Conservation (phyloP, 2,329 filamentous ascomycete species). For the Trichoderma atrobrunneum region DNA sequence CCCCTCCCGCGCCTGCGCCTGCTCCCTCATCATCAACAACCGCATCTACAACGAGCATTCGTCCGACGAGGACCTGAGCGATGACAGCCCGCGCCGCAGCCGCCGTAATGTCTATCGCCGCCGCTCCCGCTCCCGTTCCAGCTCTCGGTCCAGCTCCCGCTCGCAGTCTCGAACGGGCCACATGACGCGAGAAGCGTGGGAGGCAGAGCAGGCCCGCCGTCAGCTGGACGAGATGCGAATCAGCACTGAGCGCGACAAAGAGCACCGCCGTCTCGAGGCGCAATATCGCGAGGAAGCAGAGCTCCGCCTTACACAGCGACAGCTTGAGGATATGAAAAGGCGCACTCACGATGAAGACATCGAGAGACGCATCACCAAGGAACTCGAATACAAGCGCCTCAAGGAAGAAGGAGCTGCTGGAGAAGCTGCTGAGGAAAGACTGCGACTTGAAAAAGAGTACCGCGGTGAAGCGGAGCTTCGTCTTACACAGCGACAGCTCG, state of each 20-base stretch:
- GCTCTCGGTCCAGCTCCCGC: conserved; percentile 31
- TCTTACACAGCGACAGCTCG: background rate
- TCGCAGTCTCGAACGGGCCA: conserved; percentile 36
- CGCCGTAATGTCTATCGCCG: conserved; percentile 28
- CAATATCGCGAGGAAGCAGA: conserved; percentile 48
- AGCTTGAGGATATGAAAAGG: conserved; percentile 47
- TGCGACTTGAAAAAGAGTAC: conserved; percentile 1
- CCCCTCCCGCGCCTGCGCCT: conserved; percentile 27
- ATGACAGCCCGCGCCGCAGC: conserved; percentile 32
- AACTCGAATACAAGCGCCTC: conserved; percentile 49
- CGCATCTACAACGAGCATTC: conserved; percentile 50
- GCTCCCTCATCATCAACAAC: conserved; percentile 55
- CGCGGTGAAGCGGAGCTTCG: conserved; percentile 21
- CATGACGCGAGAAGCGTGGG: conserved; percentile 44
- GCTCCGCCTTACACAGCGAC: conserved; percentile 47
- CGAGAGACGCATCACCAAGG: conserved; percentile 50
- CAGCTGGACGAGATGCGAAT: conserved; percentile 47
- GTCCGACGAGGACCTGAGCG: conserved; percentile 40
- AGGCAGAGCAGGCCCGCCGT: conserved; percentile 38
- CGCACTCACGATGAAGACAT: conserved; percentile 47
- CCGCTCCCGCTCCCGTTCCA: conserved; percentile 23
- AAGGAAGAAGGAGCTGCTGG: conserved; percentile 36
- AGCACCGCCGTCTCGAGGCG: conserved; percentile 37
- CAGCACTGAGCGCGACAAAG: conserved; percentile 39
- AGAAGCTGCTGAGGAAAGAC: conserved; percentile 31